Evolutionary conservation across 2,329 filamentous ascomycete species (phyloP), one percentile per base, ranked within the genome.

Genomic region (Alternaria sp.): DNA sequence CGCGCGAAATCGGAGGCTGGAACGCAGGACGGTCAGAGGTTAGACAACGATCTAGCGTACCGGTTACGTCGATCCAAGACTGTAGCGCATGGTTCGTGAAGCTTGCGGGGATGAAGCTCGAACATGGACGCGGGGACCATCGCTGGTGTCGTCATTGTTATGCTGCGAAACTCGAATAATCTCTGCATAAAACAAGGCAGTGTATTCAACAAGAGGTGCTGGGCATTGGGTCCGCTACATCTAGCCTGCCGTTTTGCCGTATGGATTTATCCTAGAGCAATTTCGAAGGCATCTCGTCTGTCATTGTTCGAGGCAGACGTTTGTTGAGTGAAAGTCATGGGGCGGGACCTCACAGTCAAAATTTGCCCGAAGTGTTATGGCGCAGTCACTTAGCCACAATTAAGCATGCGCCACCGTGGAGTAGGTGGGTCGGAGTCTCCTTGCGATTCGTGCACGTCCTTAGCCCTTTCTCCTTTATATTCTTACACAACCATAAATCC

Each of bases 1-100:
- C 42, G 24, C 22, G 38, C 16, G 38, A 43, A 18, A 5, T 9
- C 56, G 56, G 56, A 55, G 56, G 32, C 12, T 22, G 18, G 28
- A 16, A 53, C 43, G 56, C 49, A 30, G 12, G 20, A 43, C 16
- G 32, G 4, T 54, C 20, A 58, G 49, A 54, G 42, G 55, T 22
- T 43, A 20, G 18, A 18, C 30, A 20, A 11, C 16, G 51, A 4
- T 28, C 26, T 36, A 30, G 42, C 18, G 14, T 12, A 26, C 9
- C 51, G 30, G 36, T 59, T 55, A 55, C 51, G 51, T 59, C 43
- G 51, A 28, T 28, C 30, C 43, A 49, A 54, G 51, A 36, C 43
- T n/a, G 44, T 46, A 34, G 43, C 28, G 51, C 46, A 36, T 34
- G 30, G 44, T 41, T 30, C n/a, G 36, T 38, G 26, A 55, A 48